Evolutionary conservation across 805 yeast genomes (phyloP).

Genomic region (Kuraishia piskuri): DNA sequence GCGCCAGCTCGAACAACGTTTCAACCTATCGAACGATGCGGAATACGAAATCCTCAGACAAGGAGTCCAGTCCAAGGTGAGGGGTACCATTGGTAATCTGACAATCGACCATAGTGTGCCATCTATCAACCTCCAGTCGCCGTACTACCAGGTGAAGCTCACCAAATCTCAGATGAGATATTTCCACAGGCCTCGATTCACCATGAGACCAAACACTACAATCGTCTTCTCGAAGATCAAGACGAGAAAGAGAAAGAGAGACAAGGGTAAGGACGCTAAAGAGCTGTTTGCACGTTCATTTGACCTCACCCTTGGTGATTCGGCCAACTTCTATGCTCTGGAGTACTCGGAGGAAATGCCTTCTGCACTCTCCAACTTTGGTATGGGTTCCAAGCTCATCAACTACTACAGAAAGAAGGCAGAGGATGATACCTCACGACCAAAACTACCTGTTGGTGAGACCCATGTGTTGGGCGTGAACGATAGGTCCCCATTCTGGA

Average conservation of each 20-base stretch:
- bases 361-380: conserved; percentile 72
- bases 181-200: conserved; percentile 74
- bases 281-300: conserved; percentile 64
- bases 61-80: conserved; percentile 83
- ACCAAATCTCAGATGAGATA: conserved; percentile 60
- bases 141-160: conserved; percentile 77
- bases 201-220: conserved; percentile 67
- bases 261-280: conserved; percentile 70
- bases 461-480: conserved; percentile 94
- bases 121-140: conserved; percentile 79
- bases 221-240: conserved; percentile 72
- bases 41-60: conserved; percentile 76
- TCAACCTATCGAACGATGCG: conserved; percentile 82
- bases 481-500: conserved; percentile 97
- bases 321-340: conserved; percentile 65
- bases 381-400: conserved; percentile 92
- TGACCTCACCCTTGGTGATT: conserved; percentile 79
- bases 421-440: conserved; percentile 78
- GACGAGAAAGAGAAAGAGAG: conserved; percentile 78
- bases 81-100: conserved; percentile 87
- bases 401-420: conserved; percentile 83
- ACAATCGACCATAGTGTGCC: conserved; percentile 89
- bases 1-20: conserved; percentile 46
- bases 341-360: conserved; percentile 93
- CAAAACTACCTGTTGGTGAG: conserved; percentile 85